phyloP scores from a whole-genome alignment of 768 basidiomycete genomes.

The Auricularia auricula-judae region DNA sequence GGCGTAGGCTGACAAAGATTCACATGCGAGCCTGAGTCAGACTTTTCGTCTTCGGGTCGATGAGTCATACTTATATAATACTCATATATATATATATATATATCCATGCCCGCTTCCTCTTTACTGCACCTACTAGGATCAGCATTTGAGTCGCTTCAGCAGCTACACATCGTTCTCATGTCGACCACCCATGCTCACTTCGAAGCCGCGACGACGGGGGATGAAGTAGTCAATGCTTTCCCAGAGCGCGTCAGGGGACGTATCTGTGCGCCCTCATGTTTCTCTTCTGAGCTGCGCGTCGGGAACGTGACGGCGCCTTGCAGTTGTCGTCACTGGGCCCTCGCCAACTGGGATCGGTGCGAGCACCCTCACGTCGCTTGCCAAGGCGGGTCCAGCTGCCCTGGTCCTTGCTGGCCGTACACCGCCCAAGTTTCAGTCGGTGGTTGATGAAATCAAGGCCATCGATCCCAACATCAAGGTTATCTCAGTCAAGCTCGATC shows the following conservation, averaged over 20 bases:
- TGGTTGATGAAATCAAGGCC: neutral
- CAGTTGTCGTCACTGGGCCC: neutral
- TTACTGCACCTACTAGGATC: too few relatives aligned
- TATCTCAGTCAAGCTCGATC: neutral
- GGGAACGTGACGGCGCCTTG: neutral
- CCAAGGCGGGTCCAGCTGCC: neutral
- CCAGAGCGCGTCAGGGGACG: neutral
- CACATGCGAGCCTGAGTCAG: too few relatives aligned
- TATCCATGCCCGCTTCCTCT: too few relatives aligned
- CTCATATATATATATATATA: too few relatives aligned
- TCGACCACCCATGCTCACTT: neutral
- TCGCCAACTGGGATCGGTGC: neutral
- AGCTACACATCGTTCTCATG: neutral
- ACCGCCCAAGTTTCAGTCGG: neutral
- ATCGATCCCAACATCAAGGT: neutral
- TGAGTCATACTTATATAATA: too few relatives aligned
- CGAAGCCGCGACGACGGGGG: neutral
- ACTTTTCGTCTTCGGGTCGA: too few relatives aligned
- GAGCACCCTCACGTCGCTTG: neutral
- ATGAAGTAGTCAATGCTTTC: neutral
- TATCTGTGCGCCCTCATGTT: neutral
- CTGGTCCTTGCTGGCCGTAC: neutral
- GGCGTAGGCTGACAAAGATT: too few relatives aligned
- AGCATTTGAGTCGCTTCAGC: too few relatives aligned
- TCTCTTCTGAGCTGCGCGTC: neutral